phyloP scores from a whole-genome alignment of 2,329 filamentous ascomycete species.

The Penicillium sp. region DNA sequence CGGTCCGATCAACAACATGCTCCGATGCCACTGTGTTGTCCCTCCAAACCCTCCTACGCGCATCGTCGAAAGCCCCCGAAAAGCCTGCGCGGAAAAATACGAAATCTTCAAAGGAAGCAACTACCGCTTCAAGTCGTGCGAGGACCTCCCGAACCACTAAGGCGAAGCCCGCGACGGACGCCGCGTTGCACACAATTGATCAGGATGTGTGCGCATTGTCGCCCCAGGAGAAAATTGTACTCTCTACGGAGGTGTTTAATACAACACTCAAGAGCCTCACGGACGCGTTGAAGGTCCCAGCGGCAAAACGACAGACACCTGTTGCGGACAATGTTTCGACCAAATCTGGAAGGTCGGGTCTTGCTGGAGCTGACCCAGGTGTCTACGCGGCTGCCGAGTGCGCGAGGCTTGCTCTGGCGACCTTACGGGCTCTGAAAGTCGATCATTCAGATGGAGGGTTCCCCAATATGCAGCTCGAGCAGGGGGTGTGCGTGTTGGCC shows the following conservation, averaged over 20 bases:
- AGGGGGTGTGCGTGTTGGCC: slow-evolving; percentile 40
- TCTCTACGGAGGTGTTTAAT: slow-evolving; percentile 47
- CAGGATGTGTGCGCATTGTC: slow-evolving; percentile 29
- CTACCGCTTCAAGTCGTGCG: slow-evolving; percentile 20
- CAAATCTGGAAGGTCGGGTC: slow-evolving; percentile 23
- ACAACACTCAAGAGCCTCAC: slow-evolving; percentile 41
- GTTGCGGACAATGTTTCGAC: slow-evolving; percentile 23
- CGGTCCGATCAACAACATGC: slow-evolving; percentile 53
- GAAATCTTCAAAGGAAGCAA: slow-evolving; percentile 22
- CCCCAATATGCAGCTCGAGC: slow-evolving; percentile 40
- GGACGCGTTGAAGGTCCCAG: slow-evolving; percentile 31
- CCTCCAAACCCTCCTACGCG: slow-evolving; percentile 38
- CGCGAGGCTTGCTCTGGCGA: slow-evolving; percentile 37
- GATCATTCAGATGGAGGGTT: slow-evolving; percentile 23
- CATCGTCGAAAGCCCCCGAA: slow-evolving; percentile 22
- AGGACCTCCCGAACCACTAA: slow-evolving; percentile 25
- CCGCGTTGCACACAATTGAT: slow-evolving; percentile 25
- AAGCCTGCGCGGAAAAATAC: slow-evolving; percentile 21
- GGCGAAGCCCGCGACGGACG: slow-evolving; percentile 23
- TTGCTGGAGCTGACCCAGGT: slow-evolving; percentile 19
- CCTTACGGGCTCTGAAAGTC: slow-evolving; percentile 33
- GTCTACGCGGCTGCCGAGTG: slow-evolving; percentile 37
- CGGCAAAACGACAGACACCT: slow-evolving; percentile 14
- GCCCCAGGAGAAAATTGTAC: slow-evolving; percentile 36
- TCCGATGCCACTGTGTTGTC: slow-evolving; percentile 41